phyloP scores from a whole-genome alignment of 495 filamentous ascomycete genomes.

The Trichoderma parareesei region DNA sequence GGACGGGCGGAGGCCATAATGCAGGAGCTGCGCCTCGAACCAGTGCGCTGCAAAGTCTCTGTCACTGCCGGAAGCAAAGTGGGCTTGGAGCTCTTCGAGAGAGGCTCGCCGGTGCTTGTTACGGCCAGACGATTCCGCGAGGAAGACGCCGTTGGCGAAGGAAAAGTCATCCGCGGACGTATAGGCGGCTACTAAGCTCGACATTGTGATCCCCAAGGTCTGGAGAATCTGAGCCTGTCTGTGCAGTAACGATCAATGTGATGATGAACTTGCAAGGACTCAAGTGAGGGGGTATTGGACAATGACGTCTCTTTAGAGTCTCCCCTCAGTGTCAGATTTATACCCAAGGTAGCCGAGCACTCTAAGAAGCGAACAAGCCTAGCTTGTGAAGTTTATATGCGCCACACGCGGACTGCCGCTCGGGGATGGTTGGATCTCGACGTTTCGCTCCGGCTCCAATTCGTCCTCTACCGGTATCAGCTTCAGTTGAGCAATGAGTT shows the following conservation, averaged over 20 bases:
- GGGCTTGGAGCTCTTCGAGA: constrained; percentile 35
- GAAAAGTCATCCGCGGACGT: not conserved
- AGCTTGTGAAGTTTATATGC: too few species aligned
- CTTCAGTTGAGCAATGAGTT: too few species aligned
- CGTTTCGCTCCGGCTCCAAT: too few species aligned
- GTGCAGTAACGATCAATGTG: not conserved
- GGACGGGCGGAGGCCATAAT: constrained; percentile 47
- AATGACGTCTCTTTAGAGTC: too few species aligned
- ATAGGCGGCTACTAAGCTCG: not conserved
- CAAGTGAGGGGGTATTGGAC: too few species aligned
- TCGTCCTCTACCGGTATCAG: too few species aligned
- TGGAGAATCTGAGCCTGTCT: not conserved
- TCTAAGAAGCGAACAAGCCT: too few species aligned
- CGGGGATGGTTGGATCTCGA: too few species aligned
- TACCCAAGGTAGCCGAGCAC: too few species aligned
- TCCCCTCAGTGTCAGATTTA: too few species aligned
- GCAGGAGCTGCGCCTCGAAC: constrained; percentile 51
- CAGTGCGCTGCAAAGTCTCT: constrained; percentile 46
- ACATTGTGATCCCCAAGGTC: not conserved
- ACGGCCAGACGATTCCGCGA: constrained; percentile 37
- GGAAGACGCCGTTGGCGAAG: constrained; percentile 28
- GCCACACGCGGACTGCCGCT: too few species aligned
- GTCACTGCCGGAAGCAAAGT: constrained; percentile 29
- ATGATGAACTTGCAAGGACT: too few species aligned
- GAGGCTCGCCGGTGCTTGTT: constrained; percentile 45